Evolutionary conservation across 73 alveolate genomes (phyloP).

Genomic region (Tetrahymena malaccensis): DNA sequence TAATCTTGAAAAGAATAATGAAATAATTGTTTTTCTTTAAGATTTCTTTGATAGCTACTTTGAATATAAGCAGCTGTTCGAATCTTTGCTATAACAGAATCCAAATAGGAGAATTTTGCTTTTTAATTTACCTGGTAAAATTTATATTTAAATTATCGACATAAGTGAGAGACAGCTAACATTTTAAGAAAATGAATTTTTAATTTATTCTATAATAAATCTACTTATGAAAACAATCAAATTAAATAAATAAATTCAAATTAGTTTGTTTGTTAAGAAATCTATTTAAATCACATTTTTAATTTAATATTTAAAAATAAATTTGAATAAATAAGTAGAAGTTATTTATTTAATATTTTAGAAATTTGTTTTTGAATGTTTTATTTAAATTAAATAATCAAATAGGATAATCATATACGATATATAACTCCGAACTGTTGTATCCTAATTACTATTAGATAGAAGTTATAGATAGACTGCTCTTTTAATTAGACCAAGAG

Average conservation of each 20-base stretch:
- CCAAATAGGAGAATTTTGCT: slow-evolving; percentile 13
- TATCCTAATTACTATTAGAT: slow-evolving; percentile 8
- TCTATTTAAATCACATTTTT: too few species aligned
- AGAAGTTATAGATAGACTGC: slow-evolving; percentile 12
- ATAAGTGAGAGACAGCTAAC: too few species aligned
- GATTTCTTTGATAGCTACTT: slow-evolving; percentile 35
- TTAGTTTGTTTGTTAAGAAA: too few species aligned
- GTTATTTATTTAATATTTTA: neutral
- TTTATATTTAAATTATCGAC: neutral
- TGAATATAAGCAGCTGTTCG: neutral
- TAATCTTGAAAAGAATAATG: neutral
- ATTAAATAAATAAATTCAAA: too few species aligned
- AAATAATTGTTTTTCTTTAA: neutral
- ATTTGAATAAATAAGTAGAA: neutral
- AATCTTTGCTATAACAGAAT: neutral
- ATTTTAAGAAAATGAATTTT: too few species aligned
- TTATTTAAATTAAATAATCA: neutral
- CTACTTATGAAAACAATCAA: too few species aligned
- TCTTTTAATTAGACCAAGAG: neutral
- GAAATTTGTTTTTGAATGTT: neutral
- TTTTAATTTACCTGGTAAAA: slow-evolving; percentile 27
- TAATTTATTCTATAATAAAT: too few species aligned
- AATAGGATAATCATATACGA: slow-evolving; percentile 31
- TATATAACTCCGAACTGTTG: neutral
- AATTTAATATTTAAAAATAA: neutral